These are phyloP conservation scores for Venturia aucupariae DNA, from an alignment of 2,329 filamentous ascomycete genomes.

Conservation along the genomic window DNA sequence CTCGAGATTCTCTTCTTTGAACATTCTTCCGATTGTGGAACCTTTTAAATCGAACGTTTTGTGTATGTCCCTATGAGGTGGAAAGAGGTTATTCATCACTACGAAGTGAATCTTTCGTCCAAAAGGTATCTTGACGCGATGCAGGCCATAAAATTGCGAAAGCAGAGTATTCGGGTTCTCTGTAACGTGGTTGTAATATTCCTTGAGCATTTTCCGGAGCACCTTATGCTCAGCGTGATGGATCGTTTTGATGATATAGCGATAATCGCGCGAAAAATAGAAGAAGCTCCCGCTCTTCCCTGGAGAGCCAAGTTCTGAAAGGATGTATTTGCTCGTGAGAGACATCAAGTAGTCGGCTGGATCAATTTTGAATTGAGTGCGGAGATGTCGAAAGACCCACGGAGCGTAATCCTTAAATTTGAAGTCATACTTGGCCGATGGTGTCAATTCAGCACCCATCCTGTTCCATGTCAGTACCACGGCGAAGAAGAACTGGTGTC, in stretches of 20 bases:
- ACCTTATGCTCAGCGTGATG: conserved; percentile 92
- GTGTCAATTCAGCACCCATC: conserved; percentile 92
- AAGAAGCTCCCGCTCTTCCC: conserved; percentile 99
- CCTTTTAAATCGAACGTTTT: conserved; percentile 95
- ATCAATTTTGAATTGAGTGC: conserved; percentile 79
- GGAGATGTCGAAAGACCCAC: conserved; percentile 93
- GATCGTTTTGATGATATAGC: conserved; percentile 99
- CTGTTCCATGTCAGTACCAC: conserved; percentile 35
- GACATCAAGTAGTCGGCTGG: conserved; percentile 98
- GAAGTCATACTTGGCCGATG: conserved; percentile 98
- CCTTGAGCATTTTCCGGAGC: conserved; percentile 70
- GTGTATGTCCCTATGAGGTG: conserved; percentile 94
- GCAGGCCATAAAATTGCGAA: conserved; percentile 94
- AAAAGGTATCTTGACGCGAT: conserved; percentile 96
- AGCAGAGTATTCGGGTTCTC: conserved; percentile 94
- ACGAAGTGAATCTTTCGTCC: conserved; percentile 98
- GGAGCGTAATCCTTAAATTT: conserved; percentile 99
- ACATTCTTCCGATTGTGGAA: conserved; percentile 87
- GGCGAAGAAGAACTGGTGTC: conserved; percentile 14
- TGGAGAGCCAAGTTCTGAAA: conserved; percentile 92
- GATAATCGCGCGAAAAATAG: conserved; percentile 98
- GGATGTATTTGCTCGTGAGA: conserved; percentile 93
- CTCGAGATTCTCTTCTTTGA: conserved; percentile 76
- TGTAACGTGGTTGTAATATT: conserved; percentile 89
- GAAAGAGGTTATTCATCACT: conserved; percentile 99